Conservation (phyloP, 169 alveolate genomes). For the Plasmodium chabaudi region DNA sequence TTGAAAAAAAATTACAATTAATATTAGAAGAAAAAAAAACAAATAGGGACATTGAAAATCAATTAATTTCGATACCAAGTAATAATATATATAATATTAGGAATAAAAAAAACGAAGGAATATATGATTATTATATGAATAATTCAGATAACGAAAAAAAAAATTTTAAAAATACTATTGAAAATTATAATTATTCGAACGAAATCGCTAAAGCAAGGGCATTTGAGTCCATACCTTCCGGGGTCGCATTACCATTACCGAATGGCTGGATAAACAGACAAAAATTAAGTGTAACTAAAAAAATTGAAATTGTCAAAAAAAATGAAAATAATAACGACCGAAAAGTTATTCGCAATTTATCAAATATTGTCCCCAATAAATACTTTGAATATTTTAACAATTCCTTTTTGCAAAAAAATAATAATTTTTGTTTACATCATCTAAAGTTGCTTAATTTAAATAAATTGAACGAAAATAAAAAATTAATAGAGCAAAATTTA, state of each 20-base stretch:
- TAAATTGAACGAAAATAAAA: conserved; percentile 1
- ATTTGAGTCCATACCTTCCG: not conserved
- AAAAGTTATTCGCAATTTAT: conserved; percentile 16
- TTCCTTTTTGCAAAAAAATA: not conserved
- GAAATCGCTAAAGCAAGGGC: no score
- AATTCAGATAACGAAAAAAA: no score
- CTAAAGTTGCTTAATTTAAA: conserved; percentile 13
- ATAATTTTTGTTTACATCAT: not conserved
- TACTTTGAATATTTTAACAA: conserved; percentile 5
- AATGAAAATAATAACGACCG: conserved; percentile 22
- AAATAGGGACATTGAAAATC: not conserved
- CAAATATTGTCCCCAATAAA: conserved; percentile 1
- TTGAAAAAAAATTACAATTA: not conserved
- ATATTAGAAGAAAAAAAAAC: not conserved
- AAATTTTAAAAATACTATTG: no score
- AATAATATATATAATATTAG: not conserved
- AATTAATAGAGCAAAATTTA: conserved; percentile 16
- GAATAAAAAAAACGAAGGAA: no score
- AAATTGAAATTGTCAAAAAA: conserved; percentile 65
- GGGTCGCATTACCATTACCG: not conserved
- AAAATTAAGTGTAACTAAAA: conserved; percentile 63
- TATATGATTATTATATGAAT: no score
- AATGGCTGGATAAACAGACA: conserved; percentile 21
- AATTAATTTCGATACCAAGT: conserved; percentile 11
- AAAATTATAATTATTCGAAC: no score